Conservation (phyloP, 1,139 yeast species). For the Scheffersomyces segobiensis region DNA sequence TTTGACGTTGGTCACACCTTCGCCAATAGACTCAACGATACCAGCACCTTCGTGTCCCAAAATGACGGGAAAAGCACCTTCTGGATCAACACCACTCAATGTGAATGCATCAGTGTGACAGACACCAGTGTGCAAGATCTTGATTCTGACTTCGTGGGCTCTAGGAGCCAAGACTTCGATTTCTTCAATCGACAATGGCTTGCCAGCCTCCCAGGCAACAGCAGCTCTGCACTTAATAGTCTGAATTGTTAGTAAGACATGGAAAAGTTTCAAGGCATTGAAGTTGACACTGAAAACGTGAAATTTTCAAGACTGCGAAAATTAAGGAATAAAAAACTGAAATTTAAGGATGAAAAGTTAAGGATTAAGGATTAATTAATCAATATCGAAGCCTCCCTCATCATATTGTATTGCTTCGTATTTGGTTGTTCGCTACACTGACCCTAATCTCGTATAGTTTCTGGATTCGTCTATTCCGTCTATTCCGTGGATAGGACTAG, state of each 20-base stretch:
- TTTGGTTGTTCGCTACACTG: background rate
- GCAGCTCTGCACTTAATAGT: constrained; percentile 93
- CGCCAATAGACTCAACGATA: constrained; percentile 88
- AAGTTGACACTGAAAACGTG: no score
- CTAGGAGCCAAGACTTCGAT: constrained; percentile 90
- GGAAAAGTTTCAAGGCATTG: background rate
- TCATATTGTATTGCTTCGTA: background rate
- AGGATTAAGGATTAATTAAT: background rate
- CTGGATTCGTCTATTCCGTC: background rate
- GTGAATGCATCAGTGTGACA: constrained; percentile 99
- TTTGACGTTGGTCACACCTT: constrained; percentile 83
- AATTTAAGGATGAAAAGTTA: no score
- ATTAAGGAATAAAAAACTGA: no score
- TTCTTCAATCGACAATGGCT: constrained; percentile 83
- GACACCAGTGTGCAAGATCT: constrained; percentile 84
- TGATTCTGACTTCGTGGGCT: constrained; percentile 96
- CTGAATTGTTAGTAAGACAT: constrained; percentile 26
- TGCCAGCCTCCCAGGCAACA: constrained; percentile 93
- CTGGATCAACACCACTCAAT: constrained; percentile 91
- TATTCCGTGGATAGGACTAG: background rate
- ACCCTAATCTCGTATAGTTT: background rate
- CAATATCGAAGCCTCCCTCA: background rate
- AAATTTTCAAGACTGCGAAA: no score
- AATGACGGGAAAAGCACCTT: constrained; percentile 90
- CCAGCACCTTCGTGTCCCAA: constrained; percentile 99